phyloP scores from a whole-genome alignment of 257 asterid genomes.

The Forsythia suspensa region DNA sequence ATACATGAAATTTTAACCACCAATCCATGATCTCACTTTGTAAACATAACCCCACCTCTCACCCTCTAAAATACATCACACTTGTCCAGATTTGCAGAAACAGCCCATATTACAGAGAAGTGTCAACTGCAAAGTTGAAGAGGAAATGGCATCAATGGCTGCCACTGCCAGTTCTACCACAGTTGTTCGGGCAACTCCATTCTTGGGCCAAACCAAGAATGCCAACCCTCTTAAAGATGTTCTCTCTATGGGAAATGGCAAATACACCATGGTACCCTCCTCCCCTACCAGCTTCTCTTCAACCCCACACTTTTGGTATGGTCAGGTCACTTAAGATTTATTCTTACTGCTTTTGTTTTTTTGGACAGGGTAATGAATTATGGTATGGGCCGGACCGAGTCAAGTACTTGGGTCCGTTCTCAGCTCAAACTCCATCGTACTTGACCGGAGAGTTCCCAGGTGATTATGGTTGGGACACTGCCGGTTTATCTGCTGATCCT shows the following conservation, averaged over 20 bases:
- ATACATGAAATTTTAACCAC: constrained; percentile 32
- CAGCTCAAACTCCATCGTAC: constrained; percentile 32
- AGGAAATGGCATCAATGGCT: constrained; percentile 41
- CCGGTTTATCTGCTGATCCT: constrained; percentile 34
- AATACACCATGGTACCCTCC: constrained; percentile 38
- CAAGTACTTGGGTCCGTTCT: constrained; percentile 34
- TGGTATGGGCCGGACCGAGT: constrained; percentile 68
- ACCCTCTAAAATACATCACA: not conserved
- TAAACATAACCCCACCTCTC: constrained; percentile 8
- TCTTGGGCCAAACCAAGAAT: constrained; percentile 52
- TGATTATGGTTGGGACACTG: constrained; percentile 36
- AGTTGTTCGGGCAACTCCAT: constrained; percentile 53
- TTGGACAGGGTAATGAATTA: constrained; percentile 53
- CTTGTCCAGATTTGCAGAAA: not conserved
- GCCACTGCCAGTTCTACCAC: constrained; percentile 40
- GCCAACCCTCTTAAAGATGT: constrained; percentile 41
- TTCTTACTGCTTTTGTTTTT: not conserved
- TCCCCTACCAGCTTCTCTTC: not conserved
- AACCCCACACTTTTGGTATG: not conserved
- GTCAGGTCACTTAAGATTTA: not conserved
- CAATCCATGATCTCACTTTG: constrained; percentile 27
- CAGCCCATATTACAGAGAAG: not conserved
- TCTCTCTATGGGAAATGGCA: constrained; percentile 43
- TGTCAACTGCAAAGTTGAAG: not conserved
- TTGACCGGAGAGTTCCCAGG: constrained; percentile 34